Conservation (phyloP, 2,329 filamentous ascomycete genomes). For the Beauveria bassiana region DNA sequence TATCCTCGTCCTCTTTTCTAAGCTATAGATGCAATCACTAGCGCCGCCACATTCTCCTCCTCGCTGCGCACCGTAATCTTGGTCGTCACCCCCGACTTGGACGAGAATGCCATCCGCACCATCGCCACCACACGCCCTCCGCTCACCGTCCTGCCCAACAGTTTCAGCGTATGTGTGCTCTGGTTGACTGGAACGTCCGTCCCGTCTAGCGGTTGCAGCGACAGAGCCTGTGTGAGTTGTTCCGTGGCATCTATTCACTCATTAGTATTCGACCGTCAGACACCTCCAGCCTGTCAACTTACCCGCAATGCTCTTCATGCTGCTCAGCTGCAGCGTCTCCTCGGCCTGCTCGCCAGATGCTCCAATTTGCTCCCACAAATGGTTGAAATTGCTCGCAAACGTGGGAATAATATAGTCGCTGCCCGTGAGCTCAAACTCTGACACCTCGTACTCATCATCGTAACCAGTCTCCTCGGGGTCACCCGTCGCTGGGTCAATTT, state of each 20-base stretch:
- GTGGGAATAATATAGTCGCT: constrained; percentile 91
- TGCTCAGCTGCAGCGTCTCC: constrained; percentile 82
- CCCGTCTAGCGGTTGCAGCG: constrained; percentile 87
- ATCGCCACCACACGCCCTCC: constrained; percentile 83
- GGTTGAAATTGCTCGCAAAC: constrained; percentile 90
- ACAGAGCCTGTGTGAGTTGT: constrained; percentile 76
- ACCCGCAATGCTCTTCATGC: constrained; percentile 89
- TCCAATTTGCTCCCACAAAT: constrained; percentile 89
- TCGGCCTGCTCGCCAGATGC: constrained; percentile 83
- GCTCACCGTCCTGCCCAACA: constrained; percentile 89
- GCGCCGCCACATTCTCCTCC: constrained; percentile 79
- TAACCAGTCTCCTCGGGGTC: constrained; percentile 90
- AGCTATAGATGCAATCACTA: constrained; percentile 78
- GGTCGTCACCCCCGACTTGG: constrained; percentile 88
- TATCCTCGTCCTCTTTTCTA: constrained; percentile 35
- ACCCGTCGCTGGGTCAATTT: constrained; percentile 89
- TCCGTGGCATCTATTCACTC: constrained; percentile 71
- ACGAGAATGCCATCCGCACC: constrained; percentile 88
- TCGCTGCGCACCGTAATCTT: constrained; percentile 91
- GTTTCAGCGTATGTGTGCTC: constrained; percentile 87
- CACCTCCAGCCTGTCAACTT: constrained; percentile 29
- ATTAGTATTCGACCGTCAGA: constrained; percentile 16
- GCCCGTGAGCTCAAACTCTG: constrained; percentile 82
- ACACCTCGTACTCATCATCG: constrained; percentile 96
- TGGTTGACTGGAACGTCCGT: constrained; percentile 84